phyloP scores from a whole-genome alignment of 345 rosid species.

The Schrenkiella parvula region DNA sequence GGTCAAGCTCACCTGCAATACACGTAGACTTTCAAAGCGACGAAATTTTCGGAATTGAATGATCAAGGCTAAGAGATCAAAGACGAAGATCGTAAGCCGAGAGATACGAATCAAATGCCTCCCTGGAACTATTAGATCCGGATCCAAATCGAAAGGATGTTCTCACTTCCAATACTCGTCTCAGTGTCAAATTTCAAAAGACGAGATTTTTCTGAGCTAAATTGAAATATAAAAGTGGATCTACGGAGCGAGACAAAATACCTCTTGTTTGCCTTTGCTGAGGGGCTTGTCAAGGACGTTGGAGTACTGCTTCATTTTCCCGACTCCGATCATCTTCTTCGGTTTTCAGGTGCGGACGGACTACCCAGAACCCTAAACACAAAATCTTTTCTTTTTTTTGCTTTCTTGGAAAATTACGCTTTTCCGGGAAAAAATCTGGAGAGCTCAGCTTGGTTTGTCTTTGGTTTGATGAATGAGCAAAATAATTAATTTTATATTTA shows the following conservation, averaged over 20 bases:
- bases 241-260: conserved; percentile 14
- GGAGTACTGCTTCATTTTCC: conserved; percentile 93
- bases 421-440: neutral
- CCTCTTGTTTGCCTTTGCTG: conserved; percentile 99
- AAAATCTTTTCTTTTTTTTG: conserved; percentile 8
- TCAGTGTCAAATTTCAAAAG: neutral
- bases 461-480: neutral
- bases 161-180: conserved; percentile 5
- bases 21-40: neutral
- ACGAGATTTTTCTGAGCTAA: conserved; percentile 5
- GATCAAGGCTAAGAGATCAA: neutral
- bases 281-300: conserved; percentile 95
- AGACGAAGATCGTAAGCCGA: neutral
- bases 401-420: neutral
- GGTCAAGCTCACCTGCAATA: conserved; percentile 55
- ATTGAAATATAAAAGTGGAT: neutral
- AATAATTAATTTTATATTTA: neutral
- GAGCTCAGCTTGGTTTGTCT: conserved; percentile 2
- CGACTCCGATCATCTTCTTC: conserved; percentile 74
- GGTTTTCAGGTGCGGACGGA: neutral
- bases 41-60: neutral
- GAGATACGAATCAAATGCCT: neutral
- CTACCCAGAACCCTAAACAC: conserved; percentile 22
- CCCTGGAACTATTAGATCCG: neutral
- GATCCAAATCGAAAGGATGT: conserved; percentile 3